Conservation (phyloP, 768 basidiomycete genomes). For the Lentinula sp. region DNA sequence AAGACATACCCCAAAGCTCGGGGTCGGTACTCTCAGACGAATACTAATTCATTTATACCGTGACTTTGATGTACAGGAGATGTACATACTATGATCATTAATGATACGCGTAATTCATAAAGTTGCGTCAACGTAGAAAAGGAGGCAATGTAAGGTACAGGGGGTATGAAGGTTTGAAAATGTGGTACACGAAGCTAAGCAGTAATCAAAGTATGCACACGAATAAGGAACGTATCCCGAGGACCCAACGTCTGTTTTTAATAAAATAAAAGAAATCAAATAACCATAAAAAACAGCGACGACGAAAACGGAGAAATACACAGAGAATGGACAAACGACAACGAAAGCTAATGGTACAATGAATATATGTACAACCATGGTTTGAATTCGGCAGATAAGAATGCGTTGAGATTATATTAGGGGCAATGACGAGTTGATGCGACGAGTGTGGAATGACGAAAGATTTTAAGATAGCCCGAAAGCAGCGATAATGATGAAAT, state of each 20-base stretch:
- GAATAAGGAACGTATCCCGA: not conserved
- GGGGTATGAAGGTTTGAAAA: not conserved
- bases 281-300: slow-evolving; percentile 2
- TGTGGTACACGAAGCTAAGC: not conserved
- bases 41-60: not conserved
- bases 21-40: too few relatives aligned
- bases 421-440: not conserved
- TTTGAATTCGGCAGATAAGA: not conserved
- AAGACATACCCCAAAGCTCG: too few relatives aligned
- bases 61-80: not conserved
- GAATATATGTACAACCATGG: slow-evolving; percentile 2
- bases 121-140: not conserved
- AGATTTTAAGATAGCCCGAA: not conserved
- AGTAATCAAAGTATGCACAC: not conserved
- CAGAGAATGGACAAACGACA: not conserved
- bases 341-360: not conserved
- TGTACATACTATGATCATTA: not conserved
- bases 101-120: not conserved
- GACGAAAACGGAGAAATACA: not conserved
- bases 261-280: not conserved
- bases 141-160: not conserved
- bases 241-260: not conserved
- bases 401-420: not conserved
- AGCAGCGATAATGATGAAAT: not conserved
- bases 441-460: slow-evolving; percentile 1